Conservation (phyloP, 805 yeast genomes). For the Dipodascus geniculatus region DNA sequence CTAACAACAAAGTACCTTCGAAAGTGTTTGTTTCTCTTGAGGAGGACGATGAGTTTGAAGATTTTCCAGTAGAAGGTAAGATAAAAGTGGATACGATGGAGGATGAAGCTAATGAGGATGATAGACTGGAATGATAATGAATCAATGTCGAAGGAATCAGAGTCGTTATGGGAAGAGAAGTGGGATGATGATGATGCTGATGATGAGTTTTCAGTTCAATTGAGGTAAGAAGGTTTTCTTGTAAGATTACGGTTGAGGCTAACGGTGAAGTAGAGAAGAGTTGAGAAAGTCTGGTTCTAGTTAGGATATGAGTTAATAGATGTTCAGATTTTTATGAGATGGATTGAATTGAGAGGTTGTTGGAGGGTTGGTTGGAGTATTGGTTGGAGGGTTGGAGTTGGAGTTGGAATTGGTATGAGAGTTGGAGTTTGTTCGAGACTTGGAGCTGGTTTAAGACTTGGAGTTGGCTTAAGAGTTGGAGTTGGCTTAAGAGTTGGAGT, state of each 20-base stretch:
- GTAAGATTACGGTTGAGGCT: neutral
- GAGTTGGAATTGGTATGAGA: too few relatives aligned
- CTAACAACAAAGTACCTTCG: slow-evolving; percentile 1
- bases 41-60: slow-evolving; percentile 96
- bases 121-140: slow-evolving; percentile 57
- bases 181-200: slow-evolving; percentile 92
- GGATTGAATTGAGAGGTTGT: too few relatives aligned
- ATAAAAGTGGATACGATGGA: slow-evolving; percentile 3
- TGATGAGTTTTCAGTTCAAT: slow-evolving; percentile 70
- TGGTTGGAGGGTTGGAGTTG: too few relatives aligned
- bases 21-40: slow-evolving; percentile 56
- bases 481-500: too few relatives aligned
- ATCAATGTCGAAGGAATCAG: slow-evolving; percentile 30
- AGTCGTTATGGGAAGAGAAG: slow-evolving; percentile 86
- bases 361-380: too few relatives aligned
- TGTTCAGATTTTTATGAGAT: too few relatives aligned
- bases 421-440: too few relatives aligned
- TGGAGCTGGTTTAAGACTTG: too few relatives aligned
- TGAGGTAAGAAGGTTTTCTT: slow-evolving; percentile 34
- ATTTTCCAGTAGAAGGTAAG: slow-evolving; percentile 75
- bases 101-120: too few relatives aligned
- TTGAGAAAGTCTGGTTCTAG: slow-evolving; percentile 1
- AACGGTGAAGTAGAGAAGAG: neutral
- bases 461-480: too few relatives aligned
- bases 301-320: too few relatives aligned